A percentile compares a stretch with the other conserved stretches of the same genome.
phyloP scores from a whole-genome alignment of 371 early-diverging fungal species.

The Phascolomyces articulosus region DNA sequence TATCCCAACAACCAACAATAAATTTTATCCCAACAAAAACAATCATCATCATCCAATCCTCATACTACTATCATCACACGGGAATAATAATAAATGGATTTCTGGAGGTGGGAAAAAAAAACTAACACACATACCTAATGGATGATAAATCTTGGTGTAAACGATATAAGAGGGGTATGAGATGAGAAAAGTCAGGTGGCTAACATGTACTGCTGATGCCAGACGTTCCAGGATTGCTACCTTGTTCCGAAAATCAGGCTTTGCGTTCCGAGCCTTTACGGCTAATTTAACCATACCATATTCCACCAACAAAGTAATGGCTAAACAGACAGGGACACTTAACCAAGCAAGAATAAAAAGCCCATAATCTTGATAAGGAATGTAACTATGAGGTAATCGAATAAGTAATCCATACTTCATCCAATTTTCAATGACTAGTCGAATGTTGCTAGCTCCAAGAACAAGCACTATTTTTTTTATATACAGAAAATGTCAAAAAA shows the following conservation, averaged over 20 bases:
- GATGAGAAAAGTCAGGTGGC: conserved; percentile 62
- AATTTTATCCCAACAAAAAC: no score
- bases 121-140: conserved; percentile 49
- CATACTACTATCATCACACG: no score
- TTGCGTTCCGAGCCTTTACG: conserved; percentile 30
- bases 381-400: conserved; percentile 61
- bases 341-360: conserved; percentile 52
- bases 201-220: conserved; percentile 44
- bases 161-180: conserved; percentile 68
- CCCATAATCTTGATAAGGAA: conserved; percentile 59
- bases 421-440: conserved; percentile 87
- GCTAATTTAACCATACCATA: conserved; percentile 41
- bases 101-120: no score
- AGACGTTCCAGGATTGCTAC: conserved; percentile 37
- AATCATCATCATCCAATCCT: no score
- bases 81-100: no score
- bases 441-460: conserved; percentile 81
- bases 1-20: background rate
- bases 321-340: conserved; percentile 54
- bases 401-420: conserved; percentile 87
- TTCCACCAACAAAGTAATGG: conserved; percentile 64
- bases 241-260: conserved; percentile 38
- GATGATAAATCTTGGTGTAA: conserved; percentile 75
- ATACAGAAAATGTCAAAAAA: no score
- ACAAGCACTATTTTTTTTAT: conserved; percentile 62